Conservation (phyloP, 176 grass and related monocot species). For the Carex myosuroides region DNA sequence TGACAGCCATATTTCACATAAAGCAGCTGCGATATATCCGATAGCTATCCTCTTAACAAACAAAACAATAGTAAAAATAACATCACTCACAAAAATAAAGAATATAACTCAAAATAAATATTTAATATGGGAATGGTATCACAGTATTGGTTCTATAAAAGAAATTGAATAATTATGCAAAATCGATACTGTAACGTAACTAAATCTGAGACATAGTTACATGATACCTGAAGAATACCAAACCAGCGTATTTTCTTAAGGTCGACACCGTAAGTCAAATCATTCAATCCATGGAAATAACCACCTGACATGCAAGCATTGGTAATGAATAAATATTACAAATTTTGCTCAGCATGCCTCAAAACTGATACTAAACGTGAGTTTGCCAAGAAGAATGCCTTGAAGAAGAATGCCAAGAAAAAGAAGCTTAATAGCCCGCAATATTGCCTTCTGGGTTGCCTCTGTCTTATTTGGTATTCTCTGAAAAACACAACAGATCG, state of each 20-base stretch:
- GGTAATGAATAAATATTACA: not conserved
- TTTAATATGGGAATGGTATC: not conserved
- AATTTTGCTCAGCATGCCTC: slow-evolving; percentile 3
- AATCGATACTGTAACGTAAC: not conserved
- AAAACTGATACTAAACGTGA: not conserved
- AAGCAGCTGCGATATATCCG: slow-evolving; percentile 62
- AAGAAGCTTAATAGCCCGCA: slow-evolving; percentile 74
- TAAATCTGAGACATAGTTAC: not conserved
- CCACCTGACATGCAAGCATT: slow-evolving; percentile 38
- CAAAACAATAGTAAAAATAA: slow-evolving; percentile 6
- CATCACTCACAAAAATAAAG: not conserved
- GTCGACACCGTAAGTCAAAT: slow-evolving; percentile 72
- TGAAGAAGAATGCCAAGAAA: slow-evolving; percentile 81
- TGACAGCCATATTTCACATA: slow-evolving; percentile 84
- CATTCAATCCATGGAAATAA: slow-evolving; percentile 78
- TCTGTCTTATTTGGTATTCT: slow-evolving; percentile 50
- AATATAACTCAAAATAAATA: not conserved
- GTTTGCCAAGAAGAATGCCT: slow-evolving; percentile 33
- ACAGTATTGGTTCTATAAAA: not conserved
- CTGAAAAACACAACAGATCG: slow-evolving; percentile 32
- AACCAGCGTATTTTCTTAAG: slow-evolving; percentile 57
- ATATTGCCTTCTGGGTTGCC: slow-evolving; percentile 64
- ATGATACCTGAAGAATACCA: slow-evolving; percentile 75
- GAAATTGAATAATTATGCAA: not conserved
- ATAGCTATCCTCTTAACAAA: slow-evolving; percentile 78